These are phyloP conservation scores for Hymenoscyphus albidus DNA, from an alignment of 2,329 filamentous ascomycete species.

Conservation along the genomic window DNA sequence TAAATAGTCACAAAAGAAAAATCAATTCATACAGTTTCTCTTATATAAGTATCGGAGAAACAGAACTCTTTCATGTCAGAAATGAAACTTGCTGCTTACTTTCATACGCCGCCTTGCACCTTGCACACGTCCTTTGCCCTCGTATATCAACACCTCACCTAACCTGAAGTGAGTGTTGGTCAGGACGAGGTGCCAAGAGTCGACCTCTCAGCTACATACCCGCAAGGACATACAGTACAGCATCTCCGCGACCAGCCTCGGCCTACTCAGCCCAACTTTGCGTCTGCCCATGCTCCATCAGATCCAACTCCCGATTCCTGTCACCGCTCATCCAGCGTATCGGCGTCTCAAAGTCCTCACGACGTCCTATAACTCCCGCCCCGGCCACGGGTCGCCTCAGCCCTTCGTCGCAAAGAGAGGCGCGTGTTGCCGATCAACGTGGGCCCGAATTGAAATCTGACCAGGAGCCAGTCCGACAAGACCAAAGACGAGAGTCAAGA, in stretches of 20 bases:
- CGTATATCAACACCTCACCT: background rate
- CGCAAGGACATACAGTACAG: no score
- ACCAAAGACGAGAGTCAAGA: background rate
- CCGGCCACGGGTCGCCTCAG: slow-evolving; percentile 1
- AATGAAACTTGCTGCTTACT: background rate
- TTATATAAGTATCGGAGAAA: no score
- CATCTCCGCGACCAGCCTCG: no score
- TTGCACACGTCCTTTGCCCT: background rate
- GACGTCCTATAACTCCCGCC: background rate
- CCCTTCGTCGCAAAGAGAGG: background rate
- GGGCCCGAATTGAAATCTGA: background rate
- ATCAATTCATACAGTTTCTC: no score
- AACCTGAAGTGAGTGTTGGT: background rate
- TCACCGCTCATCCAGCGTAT: background rate
- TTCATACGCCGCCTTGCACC: background rate
- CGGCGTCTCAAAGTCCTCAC: background rate
- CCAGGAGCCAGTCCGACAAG: background rate
- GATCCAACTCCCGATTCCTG: background rate
- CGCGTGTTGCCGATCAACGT: background rate
- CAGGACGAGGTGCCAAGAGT: background rate
- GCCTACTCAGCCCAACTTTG: background rate
- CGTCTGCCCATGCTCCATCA: background rate
- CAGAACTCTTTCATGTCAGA: no score
- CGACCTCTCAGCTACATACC: background rate
- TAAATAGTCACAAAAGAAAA: no score